A percentile compares a stretch with the other conserved stretches of the same genome.
Conservation (phyloP, 768 basidiomycete genomes). For the Russula virescens region DNA sequence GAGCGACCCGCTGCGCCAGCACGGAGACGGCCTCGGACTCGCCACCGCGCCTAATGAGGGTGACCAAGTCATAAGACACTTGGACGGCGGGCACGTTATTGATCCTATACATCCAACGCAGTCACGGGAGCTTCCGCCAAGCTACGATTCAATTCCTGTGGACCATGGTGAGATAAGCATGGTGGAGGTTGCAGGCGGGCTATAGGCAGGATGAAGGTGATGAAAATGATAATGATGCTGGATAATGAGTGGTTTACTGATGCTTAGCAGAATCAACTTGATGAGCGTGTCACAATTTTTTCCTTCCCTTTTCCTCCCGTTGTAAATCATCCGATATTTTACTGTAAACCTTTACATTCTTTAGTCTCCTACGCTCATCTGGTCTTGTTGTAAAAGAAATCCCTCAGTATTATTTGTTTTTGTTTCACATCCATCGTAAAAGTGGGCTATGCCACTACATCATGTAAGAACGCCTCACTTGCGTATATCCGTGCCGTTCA, state of each 20-base stretch:
- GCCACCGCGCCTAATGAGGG: constrained; percentile 24
- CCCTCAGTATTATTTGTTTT: neutral
- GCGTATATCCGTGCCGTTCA: too few species aligned
- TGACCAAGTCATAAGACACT: constrained; percentile 28
- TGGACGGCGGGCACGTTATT: constrained; percentile 27
- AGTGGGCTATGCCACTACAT: too few species aligned
- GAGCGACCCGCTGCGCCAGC: constrained; percentile 27
- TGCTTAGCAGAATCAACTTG: too few species aligned
- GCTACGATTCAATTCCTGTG: constrained; percentile 7
- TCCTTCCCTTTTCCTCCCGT: too few species aligned
- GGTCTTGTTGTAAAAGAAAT: too few species aligned
- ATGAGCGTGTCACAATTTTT: too few species aligned
- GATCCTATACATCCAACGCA: constrained; percentile 1
- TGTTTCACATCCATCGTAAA: too few species aligned
- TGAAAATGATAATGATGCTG: neutral
- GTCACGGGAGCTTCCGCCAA: constrained; percentile 26
- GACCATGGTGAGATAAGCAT: neutral
- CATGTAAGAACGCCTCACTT: too few species aligned
- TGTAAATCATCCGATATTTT: too few species aligned
- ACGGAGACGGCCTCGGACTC: constrained; percentile 24
- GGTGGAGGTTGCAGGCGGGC: too few species aligned
- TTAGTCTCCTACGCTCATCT: too few species aligned
- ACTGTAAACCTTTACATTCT: too few species aligned
- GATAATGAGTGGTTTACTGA: neutral
- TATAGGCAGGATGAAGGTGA: neutral